Evolutionary conservation across 2,329 filamentous ascomycete species (phyloP).

Genomic region (Penicillium sp.): DNA sequence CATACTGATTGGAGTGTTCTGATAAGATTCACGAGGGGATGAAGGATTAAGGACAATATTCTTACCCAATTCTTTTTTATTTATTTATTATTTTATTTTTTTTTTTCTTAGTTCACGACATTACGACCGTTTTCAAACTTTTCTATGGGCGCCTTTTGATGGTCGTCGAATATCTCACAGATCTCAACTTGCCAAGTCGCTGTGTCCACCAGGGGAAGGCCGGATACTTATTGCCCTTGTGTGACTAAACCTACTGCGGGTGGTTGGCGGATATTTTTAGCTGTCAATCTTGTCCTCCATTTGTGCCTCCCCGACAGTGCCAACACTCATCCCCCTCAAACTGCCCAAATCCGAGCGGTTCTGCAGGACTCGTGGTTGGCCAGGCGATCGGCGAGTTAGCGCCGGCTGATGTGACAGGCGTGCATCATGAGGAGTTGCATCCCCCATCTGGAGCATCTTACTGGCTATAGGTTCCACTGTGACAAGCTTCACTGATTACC

Average conservation of each 20-base stretch:
- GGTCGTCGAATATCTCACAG: no score
- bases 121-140: no score
- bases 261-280: constrained; percentile 5
- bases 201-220: not conserved
- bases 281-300: not conserved
- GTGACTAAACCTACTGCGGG: constrained; percentile 4
- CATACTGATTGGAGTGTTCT: no score
- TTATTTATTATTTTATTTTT: no score
- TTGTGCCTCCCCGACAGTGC: not conserved
- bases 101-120: no score
- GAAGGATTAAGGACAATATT: no score
- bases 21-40: no score
- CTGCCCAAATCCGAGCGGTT: constrained; percentile 23
- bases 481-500: constrained; percentile 30
- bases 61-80: no score
- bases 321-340: not conserved
- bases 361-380: constrained; percentile 29
- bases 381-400: constrained; percentile 29
- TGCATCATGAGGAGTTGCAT: constrained; percentile 15
- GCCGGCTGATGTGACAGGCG: constrained; percentile 26
- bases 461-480: constrained; percentile 29
- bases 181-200: not conserved
- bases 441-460: constrained; percentile 12
- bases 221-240: not conserved
- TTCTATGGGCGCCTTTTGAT: no score